Evolutionary conservation across 257 asterid species (phyloP), one percentile per base, ranked within the genome.

Genomic region (Cinchona pubescens): DNA sequence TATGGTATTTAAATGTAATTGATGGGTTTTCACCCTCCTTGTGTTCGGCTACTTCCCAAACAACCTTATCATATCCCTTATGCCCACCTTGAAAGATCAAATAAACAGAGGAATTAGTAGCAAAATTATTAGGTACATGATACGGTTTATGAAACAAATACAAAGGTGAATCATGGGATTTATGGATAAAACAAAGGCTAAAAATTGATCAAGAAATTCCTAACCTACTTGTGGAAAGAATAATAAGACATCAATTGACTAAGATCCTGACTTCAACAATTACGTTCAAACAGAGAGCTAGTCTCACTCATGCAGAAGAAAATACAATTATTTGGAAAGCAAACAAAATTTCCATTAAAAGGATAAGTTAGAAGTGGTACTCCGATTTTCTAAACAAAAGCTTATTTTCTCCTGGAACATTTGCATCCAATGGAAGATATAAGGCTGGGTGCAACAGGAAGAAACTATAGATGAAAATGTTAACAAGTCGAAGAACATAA

Each of bases 51-150:
- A 95, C 96, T 62, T 93, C 96, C 99, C 99, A 92, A 75, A 92
- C 82, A 80, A 93, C 96, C 88, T 95, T 95, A 93, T 95, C 99
- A 55, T 75, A 95, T 66, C 99, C 98, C 90, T 90, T 91, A 66
- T 86, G 86, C 42, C 99, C 99, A 63, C 99, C 99, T 95, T 80
- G 81, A 82, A 34, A 25, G 55, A 75, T 38, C 27, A 40, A 59
- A 21, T 19, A 9, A 43, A 43, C 35, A 43, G n/a, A 60, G 34
- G 2, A 61, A 43, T 30, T 43, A 25, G 19, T 0, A 19, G 23
- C 19, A 19, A 42, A 29, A 30, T 42, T 32, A 7, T 42, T 42
- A 27, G 21, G 43, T 59, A n/a, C 30, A 27, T 16, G 5, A 15
- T 27, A 71, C 30, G 35, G 15, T 63, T 23, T 18, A 63, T 18